These are phyloP conservation scores for Senna siamea DNA, from an alignment of 306 rosid genomes.

Conservation along the genomic window DNA sequence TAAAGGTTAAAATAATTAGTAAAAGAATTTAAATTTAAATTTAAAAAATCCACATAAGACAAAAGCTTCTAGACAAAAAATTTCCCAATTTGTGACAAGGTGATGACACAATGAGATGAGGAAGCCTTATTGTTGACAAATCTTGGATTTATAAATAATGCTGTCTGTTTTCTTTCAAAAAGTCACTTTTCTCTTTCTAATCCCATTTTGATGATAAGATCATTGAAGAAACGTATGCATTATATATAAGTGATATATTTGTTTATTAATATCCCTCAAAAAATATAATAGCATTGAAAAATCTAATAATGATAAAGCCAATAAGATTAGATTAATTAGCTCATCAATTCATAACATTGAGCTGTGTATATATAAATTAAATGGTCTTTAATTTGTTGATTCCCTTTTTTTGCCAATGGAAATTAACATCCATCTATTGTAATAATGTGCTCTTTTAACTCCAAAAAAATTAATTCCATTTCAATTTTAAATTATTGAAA, in stretches of 20 bases:
- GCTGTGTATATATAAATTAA: no score
- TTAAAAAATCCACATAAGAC: background rate
- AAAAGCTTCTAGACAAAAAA: conserved; percentile 1
- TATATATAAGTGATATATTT: background rate
- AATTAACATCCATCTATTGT: no score
- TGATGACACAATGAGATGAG: conserved; percentile 8
- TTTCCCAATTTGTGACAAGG: background rate
- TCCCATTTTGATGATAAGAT: conserved; percentile 2
- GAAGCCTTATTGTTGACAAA: background rate
- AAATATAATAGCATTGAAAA: background rate
- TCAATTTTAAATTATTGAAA: no score
- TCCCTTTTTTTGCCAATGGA: no score
- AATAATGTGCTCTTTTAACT: no score
- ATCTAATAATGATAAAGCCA: no score
- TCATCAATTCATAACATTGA: no score
- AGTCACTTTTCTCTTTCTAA: conserved; percentile 10
- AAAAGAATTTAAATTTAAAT: no score
- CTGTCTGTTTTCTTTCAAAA: background rate
- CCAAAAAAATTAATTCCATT: no score
- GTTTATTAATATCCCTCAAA: background rate
- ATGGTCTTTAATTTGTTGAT: no score
- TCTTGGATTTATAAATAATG: conserved; percentile 2
- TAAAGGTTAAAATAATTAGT: no score
- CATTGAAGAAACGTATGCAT: background rate
- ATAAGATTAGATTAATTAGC: no score